phyloP scores from a whole-genome alignment of 177 flowering plant species.

The Vitis hybrid region DNA sequence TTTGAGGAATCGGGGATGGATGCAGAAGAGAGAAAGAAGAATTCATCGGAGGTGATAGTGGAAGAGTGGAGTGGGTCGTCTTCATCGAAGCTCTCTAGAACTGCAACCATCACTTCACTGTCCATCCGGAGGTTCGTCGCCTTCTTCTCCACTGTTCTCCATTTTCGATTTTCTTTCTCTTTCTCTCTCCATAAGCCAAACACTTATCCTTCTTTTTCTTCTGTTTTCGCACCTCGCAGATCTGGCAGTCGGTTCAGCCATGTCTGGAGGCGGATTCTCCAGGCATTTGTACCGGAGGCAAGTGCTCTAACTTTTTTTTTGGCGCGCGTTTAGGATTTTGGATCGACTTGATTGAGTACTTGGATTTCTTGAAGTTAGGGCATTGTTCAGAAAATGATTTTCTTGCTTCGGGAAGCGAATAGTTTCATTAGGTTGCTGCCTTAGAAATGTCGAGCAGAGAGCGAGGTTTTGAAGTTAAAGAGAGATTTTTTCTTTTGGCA shows the following conservation, averaged over 20 bases:
- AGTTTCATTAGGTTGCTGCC: too few species aligned
- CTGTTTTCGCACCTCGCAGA: conserved; percentile 23
- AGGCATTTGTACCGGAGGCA: conserved; percentile 96
- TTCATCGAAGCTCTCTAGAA: conserved; percentile 60
- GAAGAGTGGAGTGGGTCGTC: conserved; percentile 97
- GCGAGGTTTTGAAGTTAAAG: too few species aligned
- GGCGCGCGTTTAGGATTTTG: background rate
- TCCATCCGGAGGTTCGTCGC: conserved; percentile 48
- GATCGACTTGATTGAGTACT: background rate
- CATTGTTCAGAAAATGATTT: too few species aligned
- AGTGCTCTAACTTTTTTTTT: conserved; percentile 2
- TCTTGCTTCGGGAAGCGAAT: too few species aligned
- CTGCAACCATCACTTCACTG: conserved; percentile 64
- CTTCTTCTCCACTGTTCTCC: background rate
- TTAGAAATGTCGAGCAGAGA: too few species aligned
- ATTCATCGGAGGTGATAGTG: conserved; percentile 25
- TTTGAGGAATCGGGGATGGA: background rate
- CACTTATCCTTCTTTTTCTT: background rate
- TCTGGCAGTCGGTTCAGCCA: conserved; percentile 57
- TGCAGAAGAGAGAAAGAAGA: background rate
- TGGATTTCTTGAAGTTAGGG: too few species aligned
- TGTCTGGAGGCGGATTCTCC: conserved; percentile 59
- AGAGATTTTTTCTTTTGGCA: too few species aligned
- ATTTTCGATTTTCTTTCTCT: background rate
- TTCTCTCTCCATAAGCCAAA: background rate